Evolutionary conservation across 352 stramenopile species (phyloP).

Genomic region (Phytopythium delawarense): DNA sequence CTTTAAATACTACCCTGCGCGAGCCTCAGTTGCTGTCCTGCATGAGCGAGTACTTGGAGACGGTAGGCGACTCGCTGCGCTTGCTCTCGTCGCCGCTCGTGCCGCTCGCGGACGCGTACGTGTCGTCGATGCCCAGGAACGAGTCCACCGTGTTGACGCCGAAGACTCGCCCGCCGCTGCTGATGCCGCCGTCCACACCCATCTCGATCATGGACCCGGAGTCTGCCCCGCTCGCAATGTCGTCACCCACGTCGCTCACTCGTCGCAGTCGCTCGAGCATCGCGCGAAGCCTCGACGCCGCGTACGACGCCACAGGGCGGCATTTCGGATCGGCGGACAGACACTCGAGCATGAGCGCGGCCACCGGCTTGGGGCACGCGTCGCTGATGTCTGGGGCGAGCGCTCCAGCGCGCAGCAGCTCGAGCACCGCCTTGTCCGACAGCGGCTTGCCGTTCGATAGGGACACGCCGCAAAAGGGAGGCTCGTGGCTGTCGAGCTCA

Average conservation of each 20-base stretch:
- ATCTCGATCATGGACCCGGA: slow-evolving; percentile 1
- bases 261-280: slow-evolving; percentile 47
- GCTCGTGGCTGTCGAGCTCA: slow-evolving; percentile 66
- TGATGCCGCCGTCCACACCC: slow-evolving; percentile 3
- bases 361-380: slow-evolving; percentile 40
- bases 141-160: not conserved
- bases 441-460: slow-evolving; percentile 49
- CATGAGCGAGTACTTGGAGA: slow-evolving; percentile 8
- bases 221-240: slow-evolving; percentile 12
- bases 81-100: slow-evolving; percentile 1
- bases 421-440: slow-evolving; percentile 38
- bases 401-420: slow-evolving; percentile 47
- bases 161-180: not conserved
- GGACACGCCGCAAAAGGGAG: slow-evolving; percentile 60
- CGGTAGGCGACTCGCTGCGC: not conserved
- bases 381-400: slow-evolving; percentile 47
- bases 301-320: slow-evolving; percentile 38
- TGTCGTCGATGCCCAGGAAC: slow-evolving; percentile 1
- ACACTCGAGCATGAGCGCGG: slow-evolving; percentile 46
- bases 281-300: slow-evolving; percentile 28
- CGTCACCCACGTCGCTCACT: slow-evolving; percentile 45
- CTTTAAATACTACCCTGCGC: not conserved
- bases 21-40: slow-evolving; percentile 7
- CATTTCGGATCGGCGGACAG: slow-evolving; percentile 38
- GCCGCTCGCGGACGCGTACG: not conserved